These are phyloP conservation scores for Sporisorium graminicola DNA, from an alignment of 1,284 basidiomycete genomes.

Conservation along the genomic window DNA sequence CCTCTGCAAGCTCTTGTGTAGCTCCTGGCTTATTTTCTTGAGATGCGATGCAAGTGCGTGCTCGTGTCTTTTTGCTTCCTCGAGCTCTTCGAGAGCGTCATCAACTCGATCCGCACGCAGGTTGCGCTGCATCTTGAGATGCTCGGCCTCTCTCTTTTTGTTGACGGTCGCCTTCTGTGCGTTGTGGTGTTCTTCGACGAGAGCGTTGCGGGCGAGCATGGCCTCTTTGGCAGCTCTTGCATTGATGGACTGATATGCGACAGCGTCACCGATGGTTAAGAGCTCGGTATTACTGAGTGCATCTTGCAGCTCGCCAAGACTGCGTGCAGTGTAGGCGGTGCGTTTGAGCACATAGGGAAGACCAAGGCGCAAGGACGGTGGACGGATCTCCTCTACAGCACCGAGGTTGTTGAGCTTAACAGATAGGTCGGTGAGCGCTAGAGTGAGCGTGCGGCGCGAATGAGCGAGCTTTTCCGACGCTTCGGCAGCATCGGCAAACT, in stretches of 20 bases:
- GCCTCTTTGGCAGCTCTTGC: conserved; percentile 60
- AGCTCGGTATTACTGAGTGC: conserved; percentile 48
- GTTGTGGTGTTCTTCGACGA: conserved; percentile 63
- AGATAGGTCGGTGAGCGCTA: conserved; percentile 30
- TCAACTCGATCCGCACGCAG: conserved; percentile 57
- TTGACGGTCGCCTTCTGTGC: conserved; percentile 53
- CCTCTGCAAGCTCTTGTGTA: conserved; percentile 55
- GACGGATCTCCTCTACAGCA: conserved; percentile 48
- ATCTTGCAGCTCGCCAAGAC: conserved; percentile 45
- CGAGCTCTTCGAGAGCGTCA: conserved; percentile 56
- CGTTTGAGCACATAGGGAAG: conserved; percentile 46
- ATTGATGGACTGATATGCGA: conserved; percentile 63
- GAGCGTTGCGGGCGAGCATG: conserved; percentile 61
- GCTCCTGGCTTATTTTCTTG: conserved; percentile 39
- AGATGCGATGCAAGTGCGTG: conserved; percentile 51
- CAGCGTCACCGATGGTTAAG: conserved; percentile 53
- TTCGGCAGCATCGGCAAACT: conserved; percentile 58
- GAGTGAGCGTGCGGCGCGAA: conserved; percentile 36
- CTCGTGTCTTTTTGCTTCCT: conserved; percentile 60
- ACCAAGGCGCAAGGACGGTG: conserved; percentile 37
- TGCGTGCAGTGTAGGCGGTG: conserved; percentile 37
- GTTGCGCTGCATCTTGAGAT: conserved; percentile 48
- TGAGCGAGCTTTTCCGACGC: conserved; percentile 50
- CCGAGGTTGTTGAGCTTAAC: conserved; percentile 50
- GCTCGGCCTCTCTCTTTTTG: conserved; percentile 60